A percentile compares a stretch with the other conserved stretches of the same genome.
Conservation (phyloP, 2,329 filamentous ascomycete genomes). For the Dactylella cylindrospora region DNA sequence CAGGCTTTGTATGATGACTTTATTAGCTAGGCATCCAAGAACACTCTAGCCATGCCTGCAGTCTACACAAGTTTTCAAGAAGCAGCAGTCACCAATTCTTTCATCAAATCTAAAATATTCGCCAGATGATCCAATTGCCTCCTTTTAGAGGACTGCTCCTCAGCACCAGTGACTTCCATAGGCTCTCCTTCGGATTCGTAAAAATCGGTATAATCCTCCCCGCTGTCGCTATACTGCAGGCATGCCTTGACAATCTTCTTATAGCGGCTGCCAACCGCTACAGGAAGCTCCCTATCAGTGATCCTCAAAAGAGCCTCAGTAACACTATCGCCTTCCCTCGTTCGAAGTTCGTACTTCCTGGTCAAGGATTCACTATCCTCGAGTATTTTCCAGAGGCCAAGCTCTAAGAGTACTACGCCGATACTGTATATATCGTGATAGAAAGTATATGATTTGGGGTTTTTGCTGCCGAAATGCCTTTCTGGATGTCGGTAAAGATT, state of each 20-base stretch:
- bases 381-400: conserved; percentile 7
- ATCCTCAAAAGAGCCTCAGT: conserved; percentile 1
- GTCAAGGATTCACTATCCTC: not conserved
- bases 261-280: conserved; percentile 9
- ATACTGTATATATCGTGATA: conserved; percentile 12
- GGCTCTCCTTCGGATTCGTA: not conserved
- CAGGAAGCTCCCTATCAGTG: conserved; percentile 1
- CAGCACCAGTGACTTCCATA: not conserved
- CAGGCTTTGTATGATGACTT: conserved; percentile 1
- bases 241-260: conserved; percentile 6
- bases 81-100: conserved; percentile 2
- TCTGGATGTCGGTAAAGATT: conserved; percentile 9
- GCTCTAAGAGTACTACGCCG: conserved; percentile 5
- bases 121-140: conserved; percentile 3
- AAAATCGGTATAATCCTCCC: not conserved
- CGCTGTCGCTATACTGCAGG: conserved; percentile 4
- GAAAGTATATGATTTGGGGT: not conserved
- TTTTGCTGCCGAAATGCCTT: not conserved
- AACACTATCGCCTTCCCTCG: not conserved
- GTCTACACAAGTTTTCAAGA: conserved; percentile 9
- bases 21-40: too few relatives aligned
- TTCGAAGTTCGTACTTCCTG: not conserved
- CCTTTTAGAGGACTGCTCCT: conserved; percentile 2
- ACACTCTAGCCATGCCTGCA: too few relatives aligned
- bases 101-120: conserved; percentile 2